phyloP scores from a whole-genome alignment of 345 rosid species.

The Linum trigynum region DNA sequence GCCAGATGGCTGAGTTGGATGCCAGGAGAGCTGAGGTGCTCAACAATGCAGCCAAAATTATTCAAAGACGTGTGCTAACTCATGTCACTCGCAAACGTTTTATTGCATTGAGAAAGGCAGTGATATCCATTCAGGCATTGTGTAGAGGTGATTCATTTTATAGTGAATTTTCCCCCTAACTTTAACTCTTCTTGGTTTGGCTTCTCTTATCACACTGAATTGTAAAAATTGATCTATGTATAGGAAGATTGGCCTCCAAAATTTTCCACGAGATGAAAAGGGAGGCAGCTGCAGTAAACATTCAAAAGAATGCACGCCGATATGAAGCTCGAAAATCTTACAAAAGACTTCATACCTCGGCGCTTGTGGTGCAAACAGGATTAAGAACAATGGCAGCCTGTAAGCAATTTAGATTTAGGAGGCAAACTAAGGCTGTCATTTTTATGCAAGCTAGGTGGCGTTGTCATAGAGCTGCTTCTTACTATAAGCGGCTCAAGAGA shows the following conservation, averaged over 20 bases:
- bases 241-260: constrained; percentile 54
- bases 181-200: not conserved
- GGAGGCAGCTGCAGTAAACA: constrained; percentile 43
- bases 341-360: constrained; percentile 32
- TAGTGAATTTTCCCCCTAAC: not conserved
- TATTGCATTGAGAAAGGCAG: constrained; percentile 31
- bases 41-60: constrained; percentile 36
- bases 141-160: constrained; percentile 42
- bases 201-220: too few relatives aligned
- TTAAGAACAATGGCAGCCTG: constrained; percentile 50
- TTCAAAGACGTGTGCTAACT: constrained; percentile 50
- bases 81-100: constrained; percentile 43
- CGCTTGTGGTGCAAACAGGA: constrained; percentile 47
- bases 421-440: constrained; percentile 50
- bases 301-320: constrained; percentile 40
- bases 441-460: constrained; percentile 54
- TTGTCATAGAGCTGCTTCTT: constrained; percentile 34
- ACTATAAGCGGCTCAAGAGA: constrained; percentile 35
- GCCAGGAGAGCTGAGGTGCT: constrained; percentile 56
- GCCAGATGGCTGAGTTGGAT: constrained; percentile 70
- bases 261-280: constrained; percentile 40
- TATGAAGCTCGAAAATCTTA: constrained; percentile 35
- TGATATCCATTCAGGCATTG: constrained; percentile 35
- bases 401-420: constrained; percentile 38
- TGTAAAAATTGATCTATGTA: not conserved